phyloP scores from a whole-genome alignment of 306 rosid species.

The Cucurbita maxima region DNA sequence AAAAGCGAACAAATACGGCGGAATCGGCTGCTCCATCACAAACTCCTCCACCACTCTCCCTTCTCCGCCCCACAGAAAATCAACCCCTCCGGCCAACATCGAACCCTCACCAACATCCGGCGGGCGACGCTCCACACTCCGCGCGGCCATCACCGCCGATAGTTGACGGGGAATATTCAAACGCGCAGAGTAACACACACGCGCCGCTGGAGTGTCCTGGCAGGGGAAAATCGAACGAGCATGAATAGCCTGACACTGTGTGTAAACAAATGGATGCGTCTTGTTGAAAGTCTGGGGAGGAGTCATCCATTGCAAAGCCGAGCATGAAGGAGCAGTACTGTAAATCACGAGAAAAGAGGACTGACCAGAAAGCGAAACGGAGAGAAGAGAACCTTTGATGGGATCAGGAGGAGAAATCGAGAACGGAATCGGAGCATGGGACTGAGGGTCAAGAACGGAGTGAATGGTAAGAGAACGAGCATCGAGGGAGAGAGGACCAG shows the following conservation, averaged over 20 bases:
- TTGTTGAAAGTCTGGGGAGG: slow-evolving; percentile 74
- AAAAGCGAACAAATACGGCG: slow-evolving; percentile 86
- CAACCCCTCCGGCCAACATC: slow-evolving; percentile 14
- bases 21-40: slow-evolving; percentile 70
- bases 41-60: slow-evolving; percentile 85
- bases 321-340: slow-evolving; percentile 57
- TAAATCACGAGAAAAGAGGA: slow-evolving; percentile 32
- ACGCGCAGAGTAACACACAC: slow-evolving; percentile 38
- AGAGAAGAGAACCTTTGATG: slow-evolving; percentile 47
- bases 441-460: slow-evolving; percentile 29
- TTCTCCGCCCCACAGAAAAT: slow-evolving; percentile 32
- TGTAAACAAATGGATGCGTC: slow-evolving; percentile 56
- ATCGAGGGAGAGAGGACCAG: slow-evolving; percentile 63
- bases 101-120: slow-evolving; percentile 32
- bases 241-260: slow-evolving; percentile 88
- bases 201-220: slow-evolving; percentile 87
- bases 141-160: slow-evolving; percentile 71
- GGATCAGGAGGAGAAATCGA: slow-evolving; percentile 33
- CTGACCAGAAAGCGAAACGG: slow-evolving; percentile 37
- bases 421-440: slow-evolving; percentile 29
- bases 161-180: slow-evolving; percentile 48
- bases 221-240: slow-evolving; percentile 81
- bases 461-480: slow-evolving; percentile 48
- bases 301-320: slow-evolving; percentile 82
- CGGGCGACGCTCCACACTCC: slow-evolving; percentile 29